These are phyloP conservation scores for Irpex sp. DNA, from an alignment of 1,284 basidiomycete genomes.

Conservation along the genomic window DNA sequence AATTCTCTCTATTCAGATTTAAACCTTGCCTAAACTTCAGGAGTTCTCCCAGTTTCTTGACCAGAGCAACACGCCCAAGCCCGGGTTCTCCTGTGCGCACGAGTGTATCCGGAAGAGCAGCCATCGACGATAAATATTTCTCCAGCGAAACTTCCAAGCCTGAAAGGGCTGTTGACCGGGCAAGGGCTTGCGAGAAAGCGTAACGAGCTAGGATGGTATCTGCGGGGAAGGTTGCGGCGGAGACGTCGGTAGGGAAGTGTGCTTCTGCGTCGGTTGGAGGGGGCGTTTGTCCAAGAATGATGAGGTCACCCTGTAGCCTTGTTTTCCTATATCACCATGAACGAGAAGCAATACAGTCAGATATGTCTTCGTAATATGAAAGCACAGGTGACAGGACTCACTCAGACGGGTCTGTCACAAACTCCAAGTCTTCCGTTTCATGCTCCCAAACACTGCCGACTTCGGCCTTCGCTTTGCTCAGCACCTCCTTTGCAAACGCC, in stretches of 20 bases:
- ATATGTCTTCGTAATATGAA: neutral
- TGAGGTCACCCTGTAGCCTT: conserved; percentile 82
- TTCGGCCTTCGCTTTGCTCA: conserved; percentile 53
- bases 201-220: conserved; percentile 79
- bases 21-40: conserved; percentile 86
- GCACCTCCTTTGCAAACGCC: conserved; percentile 60
- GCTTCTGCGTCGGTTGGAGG: conserved; percentile 40
- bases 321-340: conserved; percentile 49
- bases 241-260: conserved; percentile 32
- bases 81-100: conserved; percentile 78
- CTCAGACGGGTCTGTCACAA: conserved; percentile 84
- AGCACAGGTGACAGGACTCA: conserved; percentile 31
- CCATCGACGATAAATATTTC: conserved; percentile 75
- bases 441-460: conserved; percentile 59
- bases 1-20: conserved; percentile 83
- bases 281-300: conserved; percentile 74
- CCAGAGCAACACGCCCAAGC: conserved; percentile 70
- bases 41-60: conserved; percentile 83
- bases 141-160: conserved; percentile 81
- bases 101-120: conserved; percentile 68
- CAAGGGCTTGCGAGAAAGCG: conserved; percentile 84
- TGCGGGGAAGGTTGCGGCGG: conserved; percentile 46
- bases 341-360: neutral
- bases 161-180: conserved; percentile 80
- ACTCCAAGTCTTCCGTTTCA: conserved; percentile 87